Percentiles rank a stretch among this genome's conserved stretches.
phyloP scores from a whole-genome alignment of 257 asterid genomes.

The Nicotiana obtusifolia region DNA sequence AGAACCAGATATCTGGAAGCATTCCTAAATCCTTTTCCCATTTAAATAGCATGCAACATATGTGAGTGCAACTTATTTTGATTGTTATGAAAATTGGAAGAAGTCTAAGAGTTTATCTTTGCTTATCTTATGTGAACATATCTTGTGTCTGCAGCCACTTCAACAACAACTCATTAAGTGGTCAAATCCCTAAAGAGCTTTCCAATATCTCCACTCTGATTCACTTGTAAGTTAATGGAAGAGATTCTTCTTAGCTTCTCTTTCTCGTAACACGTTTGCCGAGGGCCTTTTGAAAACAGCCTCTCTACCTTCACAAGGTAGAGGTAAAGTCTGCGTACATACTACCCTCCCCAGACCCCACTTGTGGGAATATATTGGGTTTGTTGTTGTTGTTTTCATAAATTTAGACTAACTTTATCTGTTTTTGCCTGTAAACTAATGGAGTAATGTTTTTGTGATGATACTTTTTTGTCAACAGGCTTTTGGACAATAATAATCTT shows the following conservation, averaged over 20 bases:
- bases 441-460: not conserved
- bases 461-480: slow-evolving; percentile 24
- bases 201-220: slow-evolving; percentile 25
- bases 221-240: slow-evolving; percentile 35
- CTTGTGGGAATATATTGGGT: no score
- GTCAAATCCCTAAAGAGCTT: slow-evolving; percentile 38
- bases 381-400: not conserved
- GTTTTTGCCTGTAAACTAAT: not conserved
- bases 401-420: not conserved
- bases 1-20: slow-evolving; percentile 40
- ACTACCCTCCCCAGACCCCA: no score
- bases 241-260: not conserved
- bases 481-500: slow-evolving; percentile 50
- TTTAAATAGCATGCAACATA: slow-evolving; percentile 29
- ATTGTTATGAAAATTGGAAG: not conserved
- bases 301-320: no score
- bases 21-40: slow-evolving; percentile 37
- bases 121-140: not conserved
- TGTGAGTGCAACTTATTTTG: slow-evolving; percentile 21
- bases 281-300: no score
- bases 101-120: not conserved
- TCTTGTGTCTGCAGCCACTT: slow-evolving; percentile 37
- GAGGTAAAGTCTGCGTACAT: no score
- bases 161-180: slow-evolving; percentile 46
- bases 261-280: not conserved